Evolutionary conservation across 2,329 filamentous ascomycete species (phyloP).

Genomic region (Colletotrichum tofieldiae): DNA sequence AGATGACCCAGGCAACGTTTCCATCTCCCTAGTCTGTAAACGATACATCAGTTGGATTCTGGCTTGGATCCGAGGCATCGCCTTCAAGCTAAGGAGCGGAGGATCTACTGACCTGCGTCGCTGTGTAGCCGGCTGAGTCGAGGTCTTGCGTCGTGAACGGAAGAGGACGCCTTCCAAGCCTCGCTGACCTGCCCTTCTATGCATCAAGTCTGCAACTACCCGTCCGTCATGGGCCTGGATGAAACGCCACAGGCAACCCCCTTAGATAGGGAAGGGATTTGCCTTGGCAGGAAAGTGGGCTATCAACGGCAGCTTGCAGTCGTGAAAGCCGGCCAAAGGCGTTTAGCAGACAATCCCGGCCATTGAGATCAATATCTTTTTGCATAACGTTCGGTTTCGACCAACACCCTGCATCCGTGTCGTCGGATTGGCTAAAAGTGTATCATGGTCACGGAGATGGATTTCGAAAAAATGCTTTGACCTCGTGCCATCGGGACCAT

Average conservation of each 20-base stretch:
- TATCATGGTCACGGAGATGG: slow-evolving; percentile 3
- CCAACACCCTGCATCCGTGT: slow-evolving; percentile 44
- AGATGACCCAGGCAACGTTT: slow-evolving; percentile 5
- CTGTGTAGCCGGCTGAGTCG: slow-evolving; percentile 31
- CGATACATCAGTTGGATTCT: slow-evolving; percentile 22
- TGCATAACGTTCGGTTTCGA: slow-evolving; percentile 46
- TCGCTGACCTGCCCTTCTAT: slow-evolving; percentile 55
- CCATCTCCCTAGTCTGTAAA: slow-evolving; percentile 9
- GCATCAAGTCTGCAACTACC: slow-evolving; percentile 65
- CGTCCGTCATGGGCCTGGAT: slow-evolving; percentile 62
- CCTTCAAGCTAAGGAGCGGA: slow-evolving; percentile 19
- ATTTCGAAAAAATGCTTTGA: slow-evolving; percentile 16
- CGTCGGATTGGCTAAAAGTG: slow-evolving; percentile 40
- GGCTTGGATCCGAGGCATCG: slow-evolving; percentile 16
- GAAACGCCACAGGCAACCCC: slow-evolving; percentile 64
- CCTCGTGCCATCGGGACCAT: slow-evolving; percentile 32
- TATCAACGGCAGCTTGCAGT: slow-evolving; percentile 59
- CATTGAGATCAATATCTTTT: slow-evolving; percentile 50
- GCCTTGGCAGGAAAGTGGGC: slow-evolving; percentile 52
- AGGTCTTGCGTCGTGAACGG: slow-evolving; percentile 31
- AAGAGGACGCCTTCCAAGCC: slow-evolving; percentile 41
- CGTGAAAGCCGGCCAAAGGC: slow-evolving; percentile 52
- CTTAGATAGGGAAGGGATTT: slow-evolving; percentile 59
- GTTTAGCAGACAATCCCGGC: slow-evolving; percentile 51
- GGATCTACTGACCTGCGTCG: slow-evolving; percentile 37